Conservation (phyloP, 2,329 filamentous ascomycete genomes). For the Aureobasidium uvarum region DNA sequence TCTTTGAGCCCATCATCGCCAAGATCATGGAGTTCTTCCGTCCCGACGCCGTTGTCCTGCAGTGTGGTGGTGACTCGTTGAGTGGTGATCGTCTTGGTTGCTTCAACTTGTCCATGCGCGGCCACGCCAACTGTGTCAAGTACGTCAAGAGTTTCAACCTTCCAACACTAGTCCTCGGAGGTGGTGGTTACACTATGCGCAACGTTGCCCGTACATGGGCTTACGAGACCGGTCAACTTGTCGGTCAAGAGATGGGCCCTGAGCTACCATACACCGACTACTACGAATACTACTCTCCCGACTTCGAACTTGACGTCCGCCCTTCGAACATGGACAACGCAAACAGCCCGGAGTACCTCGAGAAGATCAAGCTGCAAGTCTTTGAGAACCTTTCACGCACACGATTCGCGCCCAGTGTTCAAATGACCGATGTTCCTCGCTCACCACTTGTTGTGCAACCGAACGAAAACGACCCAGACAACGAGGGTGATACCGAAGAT, state of each 20-base stretch:
- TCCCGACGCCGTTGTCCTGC: constrained; percentile 65
- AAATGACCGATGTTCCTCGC: constrained; percentile 63
- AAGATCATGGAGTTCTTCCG: constrained; percentile 68
- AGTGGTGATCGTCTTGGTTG: constrained; percentile 66
- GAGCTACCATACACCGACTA: constrained; percentile 97
- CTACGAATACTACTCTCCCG: constrained; percentile 74
- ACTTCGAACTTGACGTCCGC: constrained; percentile 67
- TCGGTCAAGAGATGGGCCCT: constrained; percentile 75
- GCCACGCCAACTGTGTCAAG: constrained; percentile 67
- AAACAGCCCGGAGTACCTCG: constrained; percentile 65
- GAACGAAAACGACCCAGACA: constrained; percentile 30
- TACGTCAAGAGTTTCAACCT: constrained; percentile 67
- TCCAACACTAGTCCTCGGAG: constrained; percentile 64
- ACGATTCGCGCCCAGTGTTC: constrained; percentile 59
- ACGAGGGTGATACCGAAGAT: constrained; percentile 54
- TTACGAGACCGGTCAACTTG: constrained; percentile 72
- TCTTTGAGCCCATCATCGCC: constrained; percentile 66
- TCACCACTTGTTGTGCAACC: constrained; percentile 44
- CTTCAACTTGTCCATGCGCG: constrained; percentile 69
- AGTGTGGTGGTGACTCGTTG: constrained; percentile 67
- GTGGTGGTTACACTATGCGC: constrained; percentile 68
- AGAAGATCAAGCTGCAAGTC: constrained; percentile 65
- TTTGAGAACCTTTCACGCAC: constrained; percentile 66
- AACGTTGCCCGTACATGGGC: constrained; percentile 63
- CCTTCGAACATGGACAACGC: constrained; percentile 72